Percentiles rank a stretch among this genome's conserved stretches.
phyloP scores from a whole-genome alignment of 192 early-diverging fungal species.

The Chytriomyces confervae region DNA sequence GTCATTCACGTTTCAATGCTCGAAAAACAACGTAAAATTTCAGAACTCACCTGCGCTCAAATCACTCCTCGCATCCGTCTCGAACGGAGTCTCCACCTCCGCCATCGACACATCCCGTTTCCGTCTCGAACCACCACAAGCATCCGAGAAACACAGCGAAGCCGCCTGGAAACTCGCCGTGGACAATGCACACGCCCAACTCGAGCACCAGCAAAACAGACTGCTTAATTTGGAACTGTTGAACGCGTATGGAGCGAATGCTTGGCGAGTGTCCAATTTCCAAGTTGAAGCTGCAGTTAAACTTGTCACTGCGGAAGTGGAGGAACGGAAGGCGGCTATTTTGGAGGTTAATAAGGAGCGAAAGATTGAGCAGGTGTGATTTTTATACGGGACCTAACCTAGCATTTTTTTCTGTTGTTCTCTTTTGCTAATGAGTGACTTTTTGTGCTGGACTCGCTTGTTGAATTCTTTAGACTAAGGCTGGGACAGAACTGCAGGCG shows the following conservation, averaged over 20 bases:
- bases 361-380: conserved; percentile 52
- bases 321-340: conserved; percentile 26
- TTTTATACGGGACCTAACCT: background rate
- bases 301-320: conserved; percentile 36
- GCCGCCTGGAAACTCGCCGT: conserved; percentile 42
- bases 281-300: conserved; percentile 45
- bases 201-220: conserved; percentile 52
- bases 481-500: conserved; percentile 32
- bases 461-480: conserved; percentile 28
- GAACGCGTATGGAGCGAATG: conserved; percentile 50
- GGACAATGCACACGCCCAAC: conserved; percentile 55
- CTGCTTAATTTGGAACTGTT: conserved; percentile 58
- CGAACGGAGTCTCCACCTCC: conserved; percentile 4
- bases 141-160: background rate
- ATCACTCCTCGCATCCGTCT: conserved; percentile 17
- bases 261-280: conserved; percentile 53
- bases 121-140: conserved; percentile 40
- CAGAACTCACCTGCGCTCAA: background rate
- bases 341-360: conserved; percentile 53
- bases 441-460: conserved; percentile 3
- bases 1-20: background rate
- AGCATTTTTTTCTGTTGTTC: background rate
- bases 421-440: background rate
- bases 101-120: conserved; percentile 45
- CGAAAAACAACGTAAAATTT: background rate